These are phyloP conservation scores for Clitopilus passeckerianus DNA, from an alignment of 768 basidiomycete species.

Conservation along the genomic window DNA sequence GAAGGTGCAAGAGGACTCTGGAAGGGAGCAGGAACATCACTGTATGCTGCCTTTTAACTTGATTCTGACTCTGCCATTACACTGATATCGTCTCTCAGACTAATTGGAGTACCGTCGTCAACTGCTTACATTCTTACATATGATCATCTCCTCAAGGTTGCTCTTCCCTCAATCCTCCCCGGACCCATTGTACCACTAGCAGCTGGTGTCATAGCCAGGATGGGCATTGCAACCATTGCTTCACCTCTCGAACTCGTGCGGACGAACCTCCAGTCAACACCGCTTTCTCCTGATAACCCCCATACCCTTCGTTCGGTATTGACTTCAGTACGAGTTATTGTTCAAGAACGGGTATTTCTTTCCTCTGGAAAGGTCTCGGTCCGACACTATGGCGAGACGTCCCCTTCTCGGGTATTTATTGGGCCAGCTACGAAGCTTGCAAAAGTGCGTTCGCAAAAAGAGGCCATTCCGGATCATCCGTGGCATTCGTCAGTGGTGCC, in stretches of 20 bases:
- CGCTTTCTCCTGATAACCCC: conserved; percentile 60
- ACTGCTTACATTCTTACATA: conserved; percentile 96
- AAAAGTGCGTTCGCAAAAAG: conserved; percentile 57
- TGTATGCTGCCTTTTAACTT: conserved; percentile 47
- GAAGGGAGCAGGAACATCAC: conserved; percentile 90
- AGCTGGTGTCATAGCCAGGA: conserved; percentile 81
- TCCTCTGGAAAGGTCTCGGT: conserved; percentile 87
- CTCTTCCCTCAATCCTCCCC: conserved; percentile 59
- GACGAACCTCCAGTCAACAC: conserved; percentile 90
- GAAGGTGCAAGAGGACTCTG: conserved; percentile 87
- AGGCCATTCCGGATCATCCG: conserved; percentile 52
- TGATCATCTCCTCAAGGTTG: conserved; percentile 71
- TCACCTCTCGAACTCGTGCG: conserved; percentile 93
- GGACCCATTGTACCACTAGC: conserved; percentile 59
- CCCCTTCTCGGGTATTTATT: conserved; percentile 95
- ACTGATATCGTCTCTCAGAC: conserved; percentile 32
- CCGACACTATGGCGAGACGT: conserved; percentile 96
- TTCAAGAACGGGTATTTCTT: conserved; percentile 60
- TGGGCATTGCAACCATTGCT: conserved; percentile 67
- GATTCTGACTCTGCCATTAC: neutral
- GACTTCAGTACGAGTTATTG: conserved; percentile 51
- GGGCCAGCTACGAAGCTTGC: conserved; percentile 89
- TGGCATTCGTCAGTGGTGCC: conserved; percentile 89
- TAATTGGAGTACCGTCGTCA: conserved; percentile 89
- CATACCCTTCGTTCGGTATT: conserved; percentile 78